A percentile compares a stretch with the other conserved stretches of the same genome.
phyloP scores from a whole-genome alignment of 176 grass and related monocot genomes.

The Cenchrus americanus region DNA sequence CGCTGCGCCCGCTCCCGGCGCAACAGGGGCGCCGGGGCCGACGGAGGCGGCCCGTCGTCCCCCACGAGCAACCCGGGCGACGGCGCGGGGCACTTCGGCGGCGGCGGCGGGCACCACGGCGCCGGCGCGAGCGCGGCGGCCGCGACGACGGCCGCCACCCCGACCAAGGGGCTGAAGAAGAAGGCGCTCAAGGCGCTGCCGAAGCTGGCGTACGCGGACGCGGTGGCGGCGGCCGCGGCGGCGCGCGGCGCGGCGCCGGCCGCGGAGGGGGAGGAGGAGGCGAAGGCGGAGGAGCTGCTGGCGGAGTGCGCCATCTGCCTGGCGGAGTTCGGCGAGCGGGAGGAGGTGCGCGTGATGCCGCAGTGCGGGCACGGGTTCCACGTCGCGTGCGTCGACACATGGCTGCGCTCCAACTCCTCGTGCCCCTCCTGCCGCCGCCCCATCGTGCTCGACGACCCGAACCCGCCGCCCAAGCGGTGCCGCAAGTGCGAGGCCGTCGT shows the following conservation, averaged over 20 bases:
- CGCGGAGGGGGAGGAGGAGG: slow-evolving; percentile 31
- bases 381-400: slow-evolving; percentile 73
- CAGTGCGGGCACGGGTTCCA: slow-evolving; percentile 84
- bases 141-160: neutral
- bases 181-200: slow-evolving; percentile 66
- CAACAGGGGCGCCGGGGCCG: neutral
- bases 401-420: slow-evolving; percentile 69
- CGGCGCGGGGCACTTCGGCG: slow-evolving; percentile 24
- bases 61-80: slow-evolving; percentile 31
- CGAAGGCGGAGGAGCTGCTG: slow-evolving; percentile 24
- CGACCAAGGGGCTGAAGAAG: slow-evolving; percentile 66
- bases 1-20: slow-evolving; percentile 58
- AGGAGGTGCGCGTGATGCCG: slow-evolving; percentile 78
- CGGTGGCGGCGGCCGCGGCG: slow-evolving; percentile 52
- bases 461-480: slow-evolving; percentile 50
- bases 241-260: slow-evolving; percentile 41
- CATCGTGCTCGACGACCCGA: slow-evolving; percentile 58
- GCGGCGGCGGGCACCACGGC: neutral
- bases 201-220: slow-evolving; percentile 65
- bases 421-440: slow-evolving; percentile 77
- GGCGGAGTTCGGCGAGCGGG: slow-evolving; percentile 62
- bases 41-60: neutral
- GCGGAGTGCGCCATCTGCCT: slow-evolving; percentile 67
- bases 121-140: neutral
- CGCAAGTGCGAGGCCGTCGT: slow-evolving; percentile 67